Base-by-base conservation (phyloP, 83 land plant species). In the Isoetes engelmannii region DNA sequence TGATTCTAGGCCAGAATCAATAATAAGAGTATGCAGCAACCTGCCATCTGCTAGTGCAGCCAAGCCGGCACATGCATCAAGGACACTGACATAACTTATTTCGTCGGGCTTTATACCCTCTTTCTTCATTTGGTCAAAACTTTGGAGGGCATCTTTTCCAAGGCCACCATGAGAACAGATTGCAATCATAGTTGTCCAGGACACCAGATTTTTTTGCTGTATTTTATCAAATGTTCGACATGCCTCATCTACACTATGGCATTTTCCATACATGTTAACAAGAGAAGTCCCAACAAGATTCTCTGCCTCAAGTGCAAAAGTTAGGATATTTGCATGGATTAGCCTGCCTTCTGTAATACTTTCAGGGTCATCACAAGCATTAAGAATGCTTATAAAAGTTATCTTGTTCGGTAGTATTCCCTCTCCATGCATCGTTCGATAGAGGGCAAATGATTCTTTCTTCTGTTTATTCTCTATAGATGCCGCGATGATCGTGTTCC, bases 251-350 rank as follows among this genome's bases (percentile, higher is more conserved):
- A 67, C 19, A 42, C 56, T 47, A 47, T 17, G 50, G 56, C 50
- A 49, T 54, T 67, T 46, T 28, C 69, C 69, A 4, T 67, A 67
- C 69, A 67, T 67, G 65, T 67, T 67, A 54, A 70, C 46, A 12
- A 75, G 67, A 7, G 77, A 21, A 20, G 57, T 75, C n/a, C 47
- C 67, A 19, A 75, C 8, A 5, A 44, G 7, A 72, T 21, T 8
- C 21, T 62, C 18, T 17, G 8, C 41, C 18, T 75, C 50, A 21
- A 48, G 15, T 4, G 18, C 50, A 59, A 5, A 50, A 18, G n/a
- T n/a, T 49, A 57, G 18, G 21, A 59, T 45, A 47, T 58, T 42
- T 4, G 37, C 65, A 75, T 75, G 77, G 10, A 75, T 21, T 37
- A n/a, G 21, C 17, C 49, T 71, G 7, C 77, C 77, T 15, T 62